A percentile compares a stretch with the other conserved stretches of the same genome.
Conservation (phyloP, 2,329 filamentous ascomycete species). For the Albifimbria verrucaria region DNA sequence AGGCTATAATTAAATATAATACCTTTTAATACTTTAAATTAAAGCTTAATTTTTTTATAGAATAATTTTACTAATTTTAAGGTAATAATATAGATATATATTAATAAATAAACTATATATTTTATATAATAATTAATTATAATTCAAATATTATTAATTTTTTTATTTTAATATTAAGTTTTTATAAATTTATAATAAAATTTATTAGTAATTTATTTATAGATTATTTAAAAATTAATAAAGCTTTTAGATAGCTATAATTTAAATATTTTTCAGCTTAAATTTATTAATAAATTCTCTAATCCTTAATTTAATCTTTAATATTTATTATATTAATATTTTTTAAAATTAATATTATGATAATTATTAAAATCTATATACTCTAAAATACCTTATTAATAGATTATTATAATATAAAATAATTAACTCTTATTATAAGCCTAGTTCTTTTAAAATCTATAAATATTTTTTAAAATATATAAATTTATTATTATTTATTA, state of each 20-base stretch:
- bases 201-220: background rate
- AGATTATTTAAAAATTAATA: background rate
- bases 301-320: background rate
- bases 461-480: background rate
- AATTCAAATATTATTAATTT: background rate
- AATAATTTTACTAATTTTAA: background rate
- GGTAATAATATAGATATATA: background rate
- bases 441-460: background rate
- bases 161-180: background rate
- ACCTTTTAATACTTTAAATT: background rate
- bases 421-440: slow-evolving; percentile 1
- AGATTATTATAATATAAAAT: slow-evolving; percentile 7
- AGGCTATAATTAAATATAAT: background rate
- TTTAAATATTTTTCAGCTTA: background rate
- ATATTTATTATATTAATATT: background rate
- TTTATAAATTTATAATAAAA: background rate
- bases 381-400: slow-evolving; percentile 3
- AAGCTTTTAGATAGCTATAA: background rate
- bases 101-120: background rate
- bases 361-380: background rate
- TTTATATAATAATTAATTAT: slow-evolving; percentile 1
- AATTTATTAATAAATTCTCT: background rate
- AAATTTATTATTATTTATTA: background rate
- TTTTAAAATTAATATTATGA: slow-evolving; percentile 4
- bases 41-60: background rate